Conservation (phyloP, 148 eudicot species). For the Drosera capensis region DNA sequence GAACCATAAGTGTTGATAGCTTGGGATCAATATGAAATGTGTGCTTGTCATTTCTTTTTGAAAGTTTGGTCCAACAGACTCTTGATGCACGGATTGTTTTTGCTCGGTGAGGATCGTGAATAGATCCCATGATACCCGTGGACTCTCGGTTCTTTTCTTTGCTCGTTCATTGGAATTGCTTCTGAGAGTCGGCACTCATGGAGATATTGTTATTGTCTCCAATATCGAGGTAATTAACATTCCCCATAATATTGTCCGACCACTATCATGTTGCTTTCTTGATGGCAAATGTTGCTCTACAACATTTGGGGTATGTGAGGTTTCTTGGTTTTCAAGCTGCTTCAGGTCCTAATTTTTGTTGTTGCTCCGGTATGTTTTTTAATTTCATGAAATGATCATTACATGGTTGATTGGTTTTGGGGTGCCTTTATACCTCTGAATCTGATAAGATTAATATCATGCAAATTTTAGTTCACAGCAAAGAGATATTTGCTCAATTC, state of each 20-base stretch:
- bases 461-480: conserved; percentile 57
- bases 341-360: too few species aligned
- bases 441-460: background rate
- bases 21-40: too few species aligned
- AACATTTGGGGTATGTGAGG: background rate
- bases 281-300: background rate
- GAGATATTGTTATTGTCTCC: conserved; percentile 53
- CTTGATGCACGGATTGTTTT: conserved; percentile 79
- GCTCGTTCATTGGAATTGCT: conserved; percentile 49
- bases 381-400: too few species aligned
- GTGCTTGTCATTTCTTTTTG: too few species aligned
- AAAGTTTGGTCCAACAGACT: too few species aligned
- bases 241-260: background rate
- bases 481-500: conserved; percentile 43
- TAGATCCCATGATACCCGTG: conserved; percentile 38
- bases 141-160: conserved; percentile 51
- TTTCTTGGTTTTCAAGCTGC: too few species aligned
- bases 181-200: conserved; percentile 43
- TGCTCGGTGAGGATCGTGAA: conserved; percentile 49
- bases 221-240: conserved; percentile 30
- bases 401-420: background rate
- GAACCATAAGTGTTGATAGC: too few species aligned
- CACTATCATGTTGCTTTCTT: background rate
- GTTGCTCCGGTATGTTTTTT: too few species aligned
- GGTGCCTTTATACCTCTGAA: background rate